phyloP scores from a whole-genome alignment of 441 rosid genomes.

The Bruguiera hainesii region DNA sequence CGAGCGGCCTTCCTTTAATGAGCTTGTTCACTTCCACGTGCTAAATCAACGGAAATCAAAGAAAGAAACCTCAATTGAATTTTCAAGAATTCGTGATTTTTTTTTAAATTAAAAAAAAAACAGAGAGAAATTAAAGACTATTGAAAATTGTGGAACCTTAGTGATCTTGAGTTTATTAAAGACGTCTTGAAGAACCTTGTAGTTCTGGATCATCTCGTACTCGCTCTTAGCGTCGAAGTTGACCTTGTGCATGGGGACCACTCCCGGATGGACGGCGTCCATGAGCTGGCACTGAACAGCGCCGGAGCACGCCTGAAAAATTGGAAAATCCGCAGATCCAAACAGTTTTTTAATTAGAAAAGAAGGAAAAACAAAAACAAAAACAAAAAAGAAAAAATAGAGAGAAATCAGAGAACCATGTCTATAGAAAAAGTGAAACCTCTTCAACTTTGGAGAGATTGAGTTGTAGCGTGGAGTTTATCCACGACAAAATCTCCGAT shows the following conservation, averaged over 20 bases:
- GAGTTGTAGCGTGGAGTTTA: conserved; percentile 84
- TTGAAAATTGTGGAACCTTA: conserved; percentile 43
- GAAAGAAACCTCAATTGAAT: not conserved
- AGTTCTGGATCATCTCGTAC: conserved; percentile 96
- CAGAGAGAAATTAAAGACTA: not conserved
- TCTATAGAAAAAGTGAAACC: conserved; percentile 29
- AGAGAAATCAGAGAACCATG: not conserved
- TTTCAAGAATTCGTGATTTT: not conserved
- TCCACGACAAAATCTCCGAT: conserved; percentile 96
- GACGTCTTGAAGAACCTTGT: conserved; percentile 92
- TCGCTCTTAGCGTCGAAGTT: conserved; percentile 94
- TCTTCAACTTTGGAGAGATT: conserved; percentile 95
- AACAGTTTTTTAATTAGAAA: not conserved
- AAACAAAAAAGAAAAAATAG: not conserved
- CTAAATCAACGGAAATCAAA: conserved; percentile 25
- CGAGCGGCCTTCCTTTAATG: conserved; percentile 90
- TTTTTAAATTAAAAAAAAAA: not conserved
- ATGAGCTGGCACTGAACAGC: conserved; percentile 97
- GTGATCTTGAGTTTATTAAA: conserved; percentile 92
- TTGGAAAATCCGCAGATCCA: conserved; percentile 14
- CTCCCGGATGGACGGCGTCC: conserved; percentile 91
- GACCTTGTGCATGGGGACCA: conserved; percentile 98
- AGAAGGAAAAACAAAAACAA: too few relatives aligned
- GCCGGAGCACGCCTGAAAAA: conserved; percentile 74
- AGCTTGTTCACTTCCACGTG: conserved; percentile 87